A percentile compares a stretch with the other conserved stretches of the same genome.
Evolutionary conservation across 2,329 filamentous ascomycete species (phyloP).

Genomic region (Uncinocarpus reesii): DNA sequence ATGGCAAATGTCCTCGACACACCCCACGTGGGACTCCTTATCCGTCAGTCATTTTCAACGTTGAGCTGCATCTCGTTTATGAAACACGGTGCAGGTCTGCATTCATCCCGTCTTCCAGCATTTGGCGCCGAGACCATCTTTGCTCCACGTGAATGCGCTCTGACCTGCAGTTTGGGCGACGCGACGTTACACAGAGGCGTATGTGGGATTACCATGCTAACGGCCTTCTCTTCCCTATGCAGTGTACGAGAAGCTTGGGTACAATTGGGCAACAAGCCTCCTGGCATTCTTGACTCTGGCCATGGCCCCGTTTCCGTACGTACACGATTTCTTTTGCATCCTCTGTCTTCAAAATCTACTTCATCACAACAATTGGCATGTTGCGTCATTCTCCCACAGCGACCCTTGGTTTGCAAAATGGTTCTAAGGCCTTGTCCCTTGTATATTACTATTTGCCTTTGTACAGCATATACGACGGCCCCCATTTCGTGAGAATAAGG

Average conservation of each 20-base stretch:
- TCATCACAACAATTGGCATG: too few species aligned
- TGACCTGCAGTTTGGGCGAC: neutral
- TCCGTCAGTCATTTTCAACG: neutral
- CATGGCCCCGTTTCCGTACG: conserved; percentile 40
- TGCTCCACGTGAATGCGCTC: conserved; percentile 6
- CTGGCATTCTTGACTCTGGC: conserved; percentile 36
- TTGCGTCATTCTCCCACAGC: too few species aligned
- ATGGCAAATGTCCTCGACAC: neutral
- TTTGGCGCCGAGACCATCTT: neutral
- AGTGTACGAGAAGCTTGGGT: conserved; percentile 40
- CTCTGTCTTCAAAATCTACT: neutral
- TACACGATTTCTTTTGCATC: conserved; percentile 17
- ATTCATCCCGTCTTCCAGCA: neutral
- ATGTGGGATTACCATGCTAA: conserved; percentile 6
- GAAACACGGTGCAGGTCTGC: conserved; percentile 1
- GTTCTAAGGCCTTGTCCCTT: neutral
- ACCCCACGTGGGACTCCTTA: conserved; percentile 2
- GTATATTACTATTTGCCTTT: too few species aligned
- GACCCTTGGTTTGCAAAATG: neutral
- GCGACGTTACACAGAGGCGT: neutral
- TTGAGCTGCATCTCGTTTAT: neutral
- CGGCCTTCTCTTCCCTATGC: neutral
- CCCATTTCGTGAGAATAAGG: too few species aligned
- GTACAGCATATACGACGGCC: too few species aligned
- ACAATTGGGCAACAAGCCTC: conserved; percentile 39